phyloP scores from a whole-genome alignment of 2,329 filamentous ascomycete species.

The Sphaerulina populicola region DNA sequence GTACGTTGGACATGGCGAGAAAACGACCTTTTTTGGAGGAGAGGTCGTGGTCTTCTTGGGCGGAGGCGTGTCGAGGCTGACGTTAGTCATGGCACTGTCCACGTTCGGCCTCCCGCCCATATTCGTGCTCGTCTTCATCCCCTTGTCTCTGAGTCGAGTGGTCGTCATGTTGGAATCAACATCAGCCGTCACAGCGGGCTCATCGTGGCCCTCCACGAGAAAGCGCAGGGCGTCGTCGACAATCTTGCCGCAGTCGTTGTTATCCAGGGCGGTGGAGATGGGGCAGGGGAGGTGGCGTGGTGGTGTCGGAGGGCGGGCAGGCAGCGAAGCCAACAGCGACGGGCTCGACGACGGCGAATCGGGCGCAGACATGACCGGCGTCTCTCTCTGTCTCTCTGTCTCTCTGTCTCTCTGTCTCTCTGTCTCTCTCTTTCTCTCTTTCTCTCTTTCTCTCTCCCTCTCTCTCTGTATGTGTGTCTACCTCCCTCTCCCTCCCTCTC shows the following conservation, averaged over 20 bases:
- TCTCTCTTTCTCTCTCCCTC: background rate
- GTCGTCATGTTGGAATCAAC: background rate
- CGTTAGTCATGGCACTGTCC: background rate
- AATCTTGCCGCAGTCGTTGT: slow-evolving; percentile 8
- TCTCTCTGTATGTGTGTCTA: background rate
- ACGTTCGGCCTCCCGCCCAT: background rate
- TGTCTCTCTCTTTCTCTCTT: background rate
- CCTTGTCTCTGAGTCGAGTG: background rate
- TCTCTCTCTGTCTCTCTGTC: background rate
- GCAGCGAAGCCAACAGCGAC: slow-evolving; percentile 40
- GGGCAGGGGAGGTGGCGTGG: slow-evolving; percentile 34
- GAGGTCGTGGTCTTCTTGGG: slow-evolving; percentile 18
- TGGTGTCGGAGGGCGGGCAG: slow-evolving; percentile 49
- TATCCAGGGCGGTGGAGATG: background rate
- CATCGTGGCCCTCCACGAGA: slow-evolving; percentile 33
- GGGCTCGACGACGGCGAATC: slow-evolving; percentile 15
- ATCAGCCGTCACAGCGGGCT: slow-evolving; percentile 5
- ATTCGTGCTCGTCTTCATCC: background rate
- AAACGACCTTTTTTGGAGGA: slow-evolving; percentile 51
- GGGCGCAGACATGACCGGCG: slow-evolving; percentile 11
- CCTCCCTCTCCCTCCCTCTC: background rate
- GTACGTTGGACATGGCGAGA: slow-evolving; percentile 52
- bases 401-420: background rate
- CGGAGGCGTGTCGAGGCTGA: slow-evolving; percentile 16
- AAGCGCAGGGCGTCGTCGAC: slow-evolving; percentile 32